Percentiles rank a stretch among this genome's conserved stretches.
phyloP scores from a whole-genome alignment of 306 rosid genomes.

The Ammopiptanthus mongolicus region DNA sequence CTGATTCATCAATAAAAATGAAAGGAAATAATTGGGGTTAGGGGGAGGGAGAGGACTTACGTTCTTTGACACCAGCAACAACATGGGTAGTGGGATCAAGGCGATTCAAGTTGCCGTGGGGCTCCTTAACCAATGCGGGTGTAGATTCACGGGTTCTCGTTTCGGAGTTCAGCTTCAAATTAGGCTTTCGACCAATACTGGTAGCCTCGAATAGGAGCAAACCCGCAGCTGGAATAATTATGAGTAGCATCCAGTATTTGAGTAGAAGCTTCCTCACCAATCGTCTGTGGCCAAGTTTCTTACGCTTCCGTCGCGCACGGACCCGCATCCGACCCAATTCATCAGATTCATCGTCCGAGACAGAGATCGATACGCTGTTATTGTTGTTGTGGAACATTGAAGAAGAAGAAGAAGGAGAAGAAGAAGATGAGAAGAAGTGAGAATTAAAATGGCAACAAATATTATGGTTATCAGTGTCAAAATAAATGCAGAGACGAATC shows the following conservation, averaged over 20 bases:
- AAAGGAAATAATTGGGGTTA: background rate
- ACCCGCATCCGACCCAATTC: constrained; percentile 73
- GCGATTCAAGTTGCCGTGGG: constrained; percentile 64
- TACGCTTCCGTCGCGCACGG: constrained; percentile 74
- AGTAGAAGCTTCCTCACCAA: constrained; percentile 42
- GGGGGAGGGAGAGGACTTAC: constrained; percentile 36
- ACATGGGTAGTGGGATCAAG: constrained; percentile 69
- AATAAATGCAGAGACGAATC: too few species aligned
- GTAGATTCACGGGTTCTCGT: constrained; percentile 2
- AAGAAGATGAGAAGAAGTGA: background rate
- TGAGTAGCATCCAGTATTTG: constrained; percentile 62
- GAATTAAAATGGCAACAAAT: background rate
- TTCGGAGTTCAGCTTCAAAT: constrained; percentile 8
- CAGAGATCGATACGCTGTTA: constrained; percentile 48
- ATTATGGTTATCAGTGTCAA: too few species aligned
- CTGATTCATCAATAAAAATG: background rate
- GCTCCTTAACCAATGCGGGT: constrained; percentile 27
- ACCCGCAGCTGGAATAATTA: constrained; percentile 48
- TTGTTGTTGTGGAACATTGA: constrained; percentile 54
- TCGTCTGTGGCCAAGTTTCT: constrained; percentile 49
- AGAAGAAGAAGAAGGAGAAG: background rate
- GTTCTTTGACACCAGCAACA: constrained; percentile 69
- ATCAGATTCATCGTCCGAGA: constrained; percentile 76
- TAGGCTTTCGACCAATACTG: constrained; percentile 42
- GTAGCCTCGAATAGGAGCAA: constrained; percentile 61